These are phyloP conservation scores for Curvularia sp. DNA, from an alignment of 2,329 filamentous ascomycete species.

Conservation along the genomic window DNA sequence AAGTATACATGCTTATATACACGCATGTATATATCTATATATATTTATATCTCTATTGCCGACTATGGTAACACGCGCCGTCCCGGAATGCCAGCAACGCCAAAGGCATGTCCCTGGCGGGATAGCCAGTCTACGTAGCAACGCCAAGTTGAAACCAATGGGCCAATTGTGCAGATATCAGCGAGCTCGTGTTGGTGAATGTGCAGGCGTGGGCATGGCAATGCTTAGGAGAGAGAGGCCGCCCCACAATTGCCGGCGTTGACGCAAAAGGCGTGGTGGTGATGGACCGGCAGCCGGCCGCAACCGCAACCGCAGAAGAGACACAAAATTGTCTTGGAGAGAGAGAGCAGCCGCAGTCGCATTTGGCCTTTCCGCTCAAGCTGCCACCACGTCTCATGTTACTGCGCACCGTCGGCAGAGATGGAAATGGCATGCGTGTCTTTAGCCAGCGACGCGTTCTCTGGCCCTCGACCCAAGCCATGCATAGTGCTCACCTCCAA, in stretches of 20 bases:
- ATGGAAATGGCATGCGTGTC: slow-evolving; percentile 47
- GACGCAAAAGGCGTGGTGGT: slow-evolving; percentile 25
- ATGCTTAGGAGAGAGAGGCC: slow-evolving; percentile 1
- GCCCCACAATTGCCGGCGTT: slow-evolving; percentile 19
- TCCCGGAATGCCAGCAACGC: slow-evolving; percentile 16
- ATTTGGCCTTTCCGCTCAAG: slow-evolving; percentile 25
- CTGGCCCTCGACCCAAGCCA: slow-evolving; percentile 21
- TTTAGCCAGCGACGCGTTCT: slow-evolving; percentile 43
- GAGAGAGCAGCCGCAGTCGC: slow-evolving; percentile 23
- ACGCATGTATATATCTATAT: background rate
- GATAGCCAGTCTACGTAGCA: slow-evolving; percentile 8
- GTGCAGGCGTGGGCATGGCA: background rate
- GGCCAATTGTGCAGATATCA: background rate
- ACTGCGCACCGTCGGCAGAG: slow-evolving; percentile 37
- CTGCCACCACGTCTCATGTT: slow-evolving; percentile 40
- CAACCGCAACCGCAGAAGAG: slow-evolving; percentile 35
- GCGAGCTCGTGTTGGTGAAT: background rate
- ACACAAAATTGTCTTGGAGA: slow-evolving; percentile 26
- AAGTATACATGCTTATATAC: background rate
- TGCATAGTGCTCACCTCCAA: slow-evolving; percentile 17
- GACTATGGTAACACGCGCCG: slow-evolving; percentile 14
- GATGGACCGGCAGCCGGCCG: slow-evolving; percentile 29
- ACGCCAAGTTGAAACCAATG: background rate
- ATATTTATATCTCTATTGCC: too few relatives aligned
- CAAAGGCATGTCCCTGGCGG: slow-evolving; percentile 8